Base-by-base conservation (phyloP, 371 early-diverging fungal species). In the Saksenaea oblongispora region DNA sequence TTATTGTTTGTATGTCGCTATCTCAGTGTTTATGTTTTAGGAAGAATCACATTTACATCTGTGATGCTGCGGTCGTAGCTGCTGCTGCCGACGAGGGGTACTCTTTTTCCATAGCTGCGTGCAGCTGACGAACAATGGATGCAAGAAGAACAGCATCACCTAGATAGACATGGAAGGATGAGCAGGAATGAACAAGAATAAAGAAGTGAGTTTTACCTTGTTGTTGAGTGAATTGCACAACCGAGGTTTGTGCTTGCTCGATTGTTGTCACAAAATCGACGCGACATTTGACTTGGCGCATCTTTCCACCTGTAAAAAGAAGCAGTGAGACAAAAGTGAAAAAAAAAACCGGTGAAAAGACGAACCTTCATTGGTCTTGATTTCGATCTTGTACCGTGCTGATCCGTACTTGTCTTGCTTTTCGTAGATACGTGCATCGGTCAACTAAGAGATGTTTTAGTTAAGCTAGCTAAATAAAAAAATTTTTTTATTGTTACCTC, bases 271-370 rank as follows among this genome's bases (percentile, higher is more conserved):
- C 58, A 37, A 79, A 67, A 9, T 79, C 80, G 65, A 79, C 69
- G 59, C 76, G 69, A 56, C 80, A 79, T 58, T 79, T 79, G 18
- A 79, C 76, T 69, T 79, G 80, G 15, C 74, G 72, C 36, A 31
- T 17, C 57, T 73, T 74, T n/a, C 53, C 57, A 18, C 54, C 57
- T 35, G 34, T 36, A 39, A 58, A 51, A 8, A 1, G 31, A 14
- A 14, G 26, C 9, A 31, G 7, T 31, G 31, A 31, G 31, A 31
- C 13, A 36, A 64, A 41, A 37, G 15, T 28, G 31, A 47, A 3
- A 47, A 47, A 22, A 47, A 47, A 39, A n/a, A n/a, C 2, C 10
- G 11, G 39, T 11, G 11, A 11, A 39, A n/a, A 10, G 51, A 47
- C 51, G 18, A 13, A 61, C 62, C 65, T 35, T 69, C 59, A 24